Evolutionary conservation across 2,329 filamentous ascomycete genomes (phyloP), one percentile per base, ranked within the genome.

Genomic region (Fusarium devonianum): DNA sequence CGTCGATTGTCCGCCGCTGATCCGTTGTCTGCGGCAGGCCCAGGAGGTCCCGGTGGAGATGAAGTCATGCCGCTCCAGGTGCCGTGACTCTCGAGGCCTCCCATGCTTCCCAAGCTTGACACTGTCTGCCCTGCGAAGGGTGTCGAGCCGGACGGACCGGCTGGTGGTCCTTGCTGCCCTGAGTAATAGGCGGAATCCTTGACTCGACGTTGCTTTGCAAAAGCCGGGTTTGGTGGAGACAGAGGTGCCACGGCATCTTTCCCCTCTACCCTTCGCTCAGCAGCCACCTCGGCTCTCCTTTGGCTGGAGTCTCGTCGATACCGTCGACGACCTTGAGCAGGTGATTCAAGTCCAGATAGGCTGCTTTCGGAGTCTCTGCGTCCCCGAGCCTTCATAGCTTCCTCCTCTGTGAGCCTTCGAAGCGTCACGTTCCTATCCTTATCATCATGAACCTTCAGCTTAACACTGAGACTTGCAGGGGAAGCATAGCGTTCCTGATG

Each of bases 181-280:
- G 81, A 83, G 63, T 84, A 86, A 61, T 86, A 86, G 7, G 81
- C 81, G 33, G 81, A 84, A 63, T 87, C 84, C 61, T 85, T 86
- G 9, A 69, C 73, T 61, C 76, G 75, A 49, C 74, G 72, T 1
- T 76, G 76, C 30, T 75, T 77, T 5, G 82, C 80, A 62, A 82
- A 84, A 5, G 80, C 74, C 8, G 84, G 81, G 46, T 80, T 77
- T 0, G 84, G 83, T 2, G 82, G 82, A 9, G 77, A 77, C 2
- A 85, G 65, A 5, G 78, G 73, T 7, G 69, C 69, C n/a, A 78
- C 63, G n/a, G 65, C 62, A 13, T 71, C 66, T 29, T 69, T 63
- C 14, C 66, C 69, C 33, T 80, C 78, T 0, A 69, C 70, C 10
- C 68, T 69, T 29, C 72, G 67, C 63, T 83, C 81, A 2, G 76